Evolutionary conservation across 1,284 basidiomycete species (phyloP).

Genomic region (Cutaneotrichosporon sp.): DNA sequence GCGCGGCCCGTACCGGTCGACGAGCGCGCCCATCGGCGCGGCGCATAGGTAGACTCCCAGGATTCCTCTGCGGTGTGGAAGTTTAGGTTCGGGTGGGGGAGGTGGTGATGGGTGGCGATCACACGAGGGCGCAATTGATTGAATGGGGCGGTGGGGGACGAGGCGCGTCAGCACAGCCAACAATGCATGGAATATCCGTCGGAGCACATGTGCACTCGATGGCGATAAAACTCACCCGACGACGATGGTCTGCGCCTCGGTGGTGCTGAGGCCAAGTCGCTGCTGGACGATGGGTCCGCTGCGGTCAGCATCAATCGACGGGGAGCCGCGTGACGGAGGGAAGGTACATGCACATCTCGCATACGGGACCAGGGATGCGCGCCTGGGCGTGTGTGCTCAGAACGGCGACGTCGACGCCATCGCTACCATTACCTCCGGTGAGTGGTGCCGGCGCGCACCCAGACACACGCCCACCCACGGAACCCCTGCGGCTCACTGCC

Average conservation of each 20-base stretch:
- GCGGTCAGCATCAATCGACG: slow-evolving; percentile 13
- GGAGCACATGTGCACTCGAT: neutral
- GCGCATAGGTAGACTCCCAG: slow-evolving; percentile 53
- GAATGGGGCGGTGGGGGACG: neutral
- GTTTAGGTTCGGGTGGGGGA: neutral
- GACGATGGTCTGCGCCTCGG: slow-evolving; percentile 52
- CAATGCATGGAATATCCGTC: neutral
- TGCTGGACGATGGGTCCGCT: slow-evolving; percentile 49
- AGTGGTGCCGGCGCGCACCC: too few species aligned
- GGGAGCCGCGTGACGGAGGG: neutral
- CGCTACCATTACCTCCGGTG: too few species aligned
- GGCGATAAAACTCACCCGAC: slow-evolving; percentile 39
- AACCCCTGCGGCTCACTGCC: too few species aligned
- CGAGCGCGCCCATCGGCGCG: slow-evolving; percentile 49
- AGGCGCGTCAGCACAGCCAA: neutral
- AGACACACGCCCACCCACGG: too few species aligned
- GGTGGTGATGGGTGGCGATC: neutral
- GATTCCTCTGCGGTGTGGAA: slow-evolving; percentile 40
- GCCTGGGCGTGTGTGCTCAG: too few species aligned
- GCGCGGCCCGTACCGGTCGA: slow-evolving; percentile 50
- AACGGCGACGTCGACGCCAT: too few species aligned
- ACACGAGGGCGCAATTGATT: neutral
- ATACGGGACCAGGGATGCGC: neutral
- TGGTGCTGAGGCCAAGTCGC: slow-evolving; percentile 36
- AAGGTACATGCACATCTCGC: neutral